Conservation (phyloP, 176 grass and related monocot genomes). For the sorghum (Sorghum bicolor) region DNA sequence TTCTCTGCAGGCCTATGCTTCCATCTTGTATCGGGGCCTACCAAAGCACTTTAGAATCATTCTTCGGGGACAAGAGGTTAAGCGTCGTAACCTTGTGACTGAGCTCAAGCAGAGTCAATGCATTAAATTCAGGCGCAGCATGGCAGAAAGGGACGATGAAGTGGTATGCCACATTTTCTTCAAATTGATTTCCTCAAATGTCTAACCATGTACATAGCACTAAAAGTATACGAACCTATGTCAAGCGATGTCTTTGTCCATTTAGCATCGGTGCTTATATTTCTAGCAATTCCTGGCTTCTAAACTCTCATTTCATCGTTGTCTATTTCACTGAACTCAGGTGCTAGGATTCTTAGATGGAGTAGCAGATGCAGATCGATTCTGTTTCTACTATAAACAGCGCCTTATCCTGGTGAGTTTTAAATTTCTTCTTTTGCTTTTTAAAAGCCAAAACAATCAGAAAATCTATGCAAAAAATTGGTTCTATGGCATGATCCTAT, state of each 20-base stretch:
- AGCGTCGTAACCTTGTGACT: conserved; percentile 20
- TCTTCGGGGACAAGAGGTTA: conserved; percentile 19
- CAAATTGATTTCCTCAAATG: not conserved
- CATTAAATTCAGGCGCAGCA: conserved; percentile 6
- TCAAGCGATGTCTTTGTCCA: not conserved
- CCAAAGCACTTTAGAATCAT: conserved; percentile 33
- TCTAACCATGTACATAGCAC: not conserved
- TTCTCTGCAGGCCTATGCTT: conserved; percentile 29
- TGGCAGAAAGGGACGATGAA: conserved; percentile 12
- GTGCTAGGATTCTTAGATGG: conserved; percentile 38
- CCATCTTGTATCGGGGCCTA: conserved; percentile 42
- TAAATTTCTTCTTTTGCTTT: not conserved
- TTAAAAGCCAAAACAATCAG: not conserved
- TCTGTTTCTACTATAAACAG: conserved; percentile 35
- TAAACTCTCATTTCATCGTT: not conserved
- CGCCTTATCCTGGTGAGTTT: conserved; percentile 37
- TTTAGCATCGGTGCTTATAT: not conserved
- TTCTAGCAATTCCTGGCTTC: not conserved
- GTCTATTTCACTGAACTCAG: conserved; percentile 12
- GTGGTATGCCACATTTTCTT: conserved; percentile 6
- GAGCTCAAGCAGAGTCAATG: conserved; percentile 31
- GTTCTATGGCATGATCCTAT: not conserved
- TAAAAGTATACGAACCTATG: not conserved
- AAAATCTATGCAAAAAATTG: not conserved
- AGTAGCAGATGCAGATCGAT: not conserved